Conservation (phyloP, 768 basidiomycete genomes). For the Macrolepiota fuliginosa region DNA sequence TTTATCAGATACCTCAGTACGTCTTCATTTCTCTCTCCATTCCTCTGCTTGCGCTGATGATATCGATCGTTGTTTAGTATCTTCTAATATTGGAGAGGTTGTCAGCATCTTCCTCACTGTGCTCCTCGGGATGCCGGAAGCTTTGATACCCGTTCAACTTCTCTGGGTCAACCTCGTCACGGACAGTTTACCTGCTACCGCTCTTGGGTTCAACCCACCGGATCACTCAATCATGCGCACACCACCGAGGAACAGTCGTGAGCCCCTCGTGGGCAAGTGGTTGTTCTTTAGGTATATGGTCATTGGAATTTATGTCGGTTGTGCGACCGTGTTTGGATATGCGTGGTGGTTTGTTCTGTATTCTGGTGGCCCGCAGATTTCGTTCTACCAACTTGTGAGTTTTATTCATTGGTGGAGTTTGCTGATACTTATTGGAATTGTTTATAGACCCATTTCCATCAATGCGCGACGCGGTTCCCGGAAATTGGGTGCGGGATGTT, state of each 20-base stretch:
- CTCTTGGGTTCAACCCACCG: constrained; percentile 95
- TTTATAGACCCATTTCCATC: constrained; percentile 90
- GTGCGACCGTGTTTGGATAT: constrained; percentile 95
- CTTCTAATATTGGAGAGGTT: constrained; percentile 96
- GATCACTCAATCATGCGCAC: constrained; percentile 97
- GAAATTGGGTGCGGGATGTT: constrained; percentile 97
- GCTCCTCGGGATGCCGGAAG: constrained; percentile 98
- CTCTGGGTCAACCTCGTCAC: constrained; percentile 99
- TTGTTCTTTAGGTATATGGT: constrained; percentile 95
- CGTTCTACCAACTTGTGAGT: constrained; percentile 88
- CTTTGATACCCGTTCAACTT: constrained; percentile 94
- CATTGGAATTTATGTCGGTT: constrained; percentile 90
- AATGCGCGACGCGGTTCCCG: constrained; percentile 80
- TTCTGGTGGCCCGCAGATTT: constrained; percentile 85
- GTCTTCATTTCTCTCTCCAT: constrained; percentile 26
- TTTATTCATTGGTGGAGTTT: neutral
- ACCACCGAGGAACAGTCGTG: constrained; percentile 85
- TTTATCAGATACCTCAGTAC: constrained; percentile 97
- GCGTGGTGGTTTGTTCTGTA: constrained; percentile 99
- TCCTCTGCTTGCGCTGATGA: neutral
- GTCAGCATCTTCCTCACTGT: constrained; percentile 98
- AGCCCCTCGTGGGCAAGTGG: constrained; percentile 91
- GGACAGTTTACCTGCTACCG: constrained; percentile 94
- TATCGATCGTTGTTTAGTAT: constrained; percentile 44
- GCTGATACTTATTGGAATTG: neutral